Base-by-base conservation (phyloP, 2,329 filamentous ascomycete genomes). In the Claviceps pusilla region DNA sequence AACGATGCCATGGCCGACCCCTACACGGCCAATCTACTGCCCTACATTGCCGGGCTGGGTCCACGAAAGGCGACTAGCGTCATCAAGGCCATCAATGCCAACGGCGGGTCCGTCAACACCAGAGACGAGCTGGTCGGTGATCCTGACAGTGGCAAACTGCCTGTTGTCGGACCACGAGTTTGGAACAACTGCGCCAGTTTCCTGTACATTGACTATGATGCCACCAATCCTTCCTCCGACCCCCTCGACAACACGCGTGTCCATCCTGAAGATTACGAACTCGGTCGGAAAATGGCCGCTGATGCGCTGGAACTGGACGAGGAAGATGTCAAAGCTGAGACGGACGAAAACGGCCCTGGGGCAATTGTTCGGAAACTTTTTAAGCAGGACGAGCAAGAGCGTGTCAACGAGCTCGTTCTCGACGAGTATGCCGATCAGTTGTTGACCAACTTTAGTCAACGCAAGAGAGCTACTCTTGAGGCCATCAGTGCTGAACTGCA, bases 111-210 rank as follows among this genome's bases (percentile, higher is more conserved):
- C 43, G 85, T 97, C 33, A 83, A 83, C 59, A 89, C 86, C 51
- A 81, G 93, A 54, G 87, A 87, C 59, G 90, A 96, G 65, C 80
- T 98, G 45, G 81, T 97, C 6, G 91, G 91, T 60, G 87, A 96
- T 59, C 84, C 87, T 11, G 88, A 94, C 57, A 84, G 83, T 60
- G 83, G 84, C 60, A 84, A 86, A 66, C 65, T 85, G 5, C 84
- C 85, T 0, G 87, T 93, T 3, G 88, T 97, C 63, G 89, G 89
- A 1, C 85, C 89, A 12, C 85, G 87, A 59, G 89, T 97, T 29
- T 98, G 89, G 84, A 89, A 89, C 68, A 98, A 98, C 68, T 96
- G 89, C 65, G 90, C 93, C 55, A 96, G 90, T 72, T 97, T 97
- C 73, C 72, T 98, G 41, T 94, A 83, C 65, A 87, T 98, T 57